phyloP scores from a whole-genome alignment of 352 stramenopile species.

The Phytophthora pini region DNA sequence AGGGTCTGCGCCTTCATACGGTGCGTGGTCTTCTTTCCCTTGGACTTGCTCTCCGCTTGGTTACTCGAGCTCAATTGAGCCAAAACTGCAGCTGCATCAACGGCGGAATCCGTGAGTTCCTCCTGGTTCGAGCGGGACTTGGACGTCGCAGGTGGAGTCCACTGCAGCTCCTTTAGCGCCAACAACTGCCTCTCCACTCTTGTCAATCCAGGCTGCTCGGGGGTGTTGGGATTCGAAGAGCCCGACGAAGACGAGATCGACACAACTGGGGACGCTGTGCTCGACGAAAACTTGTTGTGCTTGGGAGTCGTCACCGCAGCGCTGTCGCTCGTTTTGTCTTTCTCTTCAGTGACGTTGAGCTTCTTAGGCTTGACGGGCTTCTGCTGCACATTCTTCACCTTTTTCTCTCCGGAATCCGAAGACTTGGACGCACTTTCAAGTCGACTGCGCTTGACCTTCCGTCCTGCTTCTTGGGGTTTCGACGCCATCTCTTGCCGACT shows the following conservation, averaged over 20 bases:
- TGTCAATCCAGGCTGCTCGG: conserved; percentile 48
- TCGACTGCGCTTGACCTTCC: conserved; percentile 31
- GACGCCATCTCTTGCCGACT: conserved; percentile 16
- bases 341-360: conserved; percentile 6
- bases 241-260: conserved; percentile 74
- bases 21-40: conserved; percentile 30
- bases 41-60: conserved; percentile 11
- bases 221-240: conserved; percentile 73
- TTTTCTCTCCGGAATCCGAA: conserved; percentile 16
- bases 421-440: conserved; percentile 13
- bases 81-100: conserved; percentile 30
- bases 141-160: conserved; percentile 43
- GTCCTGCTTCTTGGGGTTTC: conserved; percentile 24
- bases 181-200: conserved; percentile 45
- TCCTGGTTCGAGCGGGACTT: conserved; percentile 21
- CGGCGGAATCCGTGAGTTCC: conserved; percentile 20
- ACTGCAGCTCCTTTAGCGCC: conserved; percentile 61
- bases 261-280: conserved; percentile 67
- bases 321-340: conserved; percentile 5
- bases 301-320: conserved; percentile 49
- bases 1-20: conserved; percentile 45
- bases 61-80: conserved; percentile 29
- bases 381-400: conserved; percentile 22
- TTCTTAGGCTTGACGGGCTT: conserved; percentile 18
- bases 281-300: conserved; percentile 27